These are phyloP conservation scores for Vitis labrusca DNA, from an alignment of 164 flowering plant genomes.

Conservation along the genomic window DNA sequence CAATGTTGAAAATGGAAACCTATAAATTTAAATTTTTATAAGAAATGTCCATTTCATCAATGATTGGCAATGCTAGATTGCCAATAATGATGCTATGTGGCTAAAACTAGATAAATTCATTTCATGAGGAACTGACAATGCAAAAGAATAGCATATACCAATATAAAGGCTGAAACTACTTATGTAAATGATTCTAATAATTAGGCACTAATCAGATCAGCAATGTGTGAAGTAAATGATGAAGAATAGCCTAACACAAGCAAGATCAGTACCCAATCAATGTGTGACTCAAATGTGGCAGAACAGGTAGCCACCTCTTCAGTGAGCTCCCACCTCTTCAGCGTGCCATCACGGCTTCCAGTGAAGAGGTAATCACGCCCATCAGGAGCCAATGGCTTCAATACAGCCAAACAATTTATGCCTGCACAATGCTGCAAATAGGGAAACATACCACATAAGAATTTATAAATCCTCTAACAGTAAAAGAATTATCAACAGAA, in stretches of 20 bases:
- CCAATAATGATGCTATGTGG: too few species aligned
- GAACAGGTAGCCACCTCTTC: constrained; percentile 83
- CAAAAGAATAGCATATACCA: too few species aligned
- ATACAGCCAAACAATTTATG: constrained; percentile 76
- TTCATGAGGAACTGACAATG: too few species aligned
- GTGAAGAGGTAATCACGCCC: constrained; percentile 68
- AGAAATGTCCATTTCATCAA: too few species aligned
- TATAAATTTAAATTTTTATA: too few species aligned
- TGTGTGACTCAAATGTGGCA: constrained; percentile 96
- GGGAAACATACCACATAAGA: constrained; percentile 14
- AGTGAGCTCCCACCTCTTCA: constrained; percentile 81
- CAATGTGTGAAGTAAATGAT: background rate
- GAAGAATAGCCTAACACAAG: background rate
- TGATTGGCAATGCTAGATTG: too few species aligned
- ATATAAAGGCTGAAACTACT: too few species aligned
- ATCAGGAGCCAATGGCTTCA: constrained; percentile 48
- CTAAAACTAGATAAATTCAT: too few species aligned
- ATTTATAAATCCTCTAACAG: background rate
- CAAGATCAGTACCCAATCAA: constrained; percentile 76
- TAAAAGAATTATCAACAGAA: background rate
- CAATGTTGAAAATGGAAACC: too few species aligned
- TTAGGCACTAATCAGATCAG: background rate
- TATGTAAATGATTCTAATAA: too few species aligned
- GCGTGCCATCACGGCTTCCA: constrained; percentile 96
- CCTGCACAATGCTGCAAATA: constrained; percentile 91